These are phyloP conservation scores for Anthoceros angustus DNA, from an alignment of 225 moss, liverwort and hornwort genomes.

Conservation along the genomic window DNA sequence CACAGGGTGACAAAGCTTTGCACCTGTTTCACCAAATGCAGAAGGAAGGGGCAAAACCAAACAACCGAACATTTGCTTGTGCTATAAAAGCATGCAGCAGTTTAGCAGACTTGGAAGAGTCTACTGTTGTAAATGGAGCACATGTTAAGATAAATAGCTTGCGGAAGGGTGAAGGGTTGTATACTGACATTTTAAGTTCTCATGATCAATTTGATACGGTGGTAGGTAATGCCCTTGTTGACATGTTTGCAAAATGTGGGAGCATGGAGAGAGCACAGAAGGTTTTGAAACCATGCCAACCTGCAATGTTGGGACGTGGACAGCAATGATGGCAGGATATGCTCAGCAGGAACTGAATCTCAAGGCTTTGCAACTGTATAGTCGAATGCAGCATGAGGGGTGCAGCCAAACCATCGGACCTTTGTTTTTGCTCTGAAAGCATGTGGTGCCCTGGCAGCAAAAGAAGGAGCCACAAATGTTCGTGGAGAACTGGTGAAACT, in stretches of 20 bases:
- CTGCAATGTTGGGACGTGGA: no score
- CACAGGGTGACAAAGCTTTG: not conserved
- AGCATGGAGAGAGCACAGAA: no score
- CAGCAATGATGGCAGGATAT: no score
- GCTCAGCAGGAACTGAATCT: no score
- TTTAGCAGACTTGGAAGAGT: conserved; percentile 4
- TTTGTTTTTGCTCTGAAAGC: no score
- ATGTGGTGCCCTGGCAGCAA: no score
- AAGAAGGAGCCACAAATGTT: no score
- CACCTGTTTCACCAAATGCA: not conserved
- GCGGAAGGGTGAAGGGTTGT: not conserved
- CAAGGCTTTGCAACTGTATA: no score
- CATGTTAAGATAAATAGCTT: not conserved
- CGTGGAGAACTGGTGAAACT: no score
- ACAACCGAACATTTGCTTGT: not conserved
- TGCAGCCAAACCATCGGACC: no score
- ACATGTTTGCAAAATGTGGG: not conserved
- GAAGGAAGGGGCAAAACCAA: not conserved
- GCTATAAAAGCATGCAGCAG: not conserved
- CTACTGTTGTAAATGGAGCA: conserved; percentile 3
- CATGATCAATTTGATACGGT: not conserved
- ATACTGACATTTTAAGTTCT: not conserved
- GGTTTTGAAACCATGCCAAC: no score
- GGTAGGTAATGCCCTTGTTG: conserved; percentile 1
- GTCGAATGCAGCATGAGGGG: no score